A percentile compares a stretch with the other conserved stretches of the same genome.
These are phyloP conservation scores for Naganishia vaughanmartiniae DNA, from an alignment of 768 basidiomycete genomes.

Conservation along the genomic window DNA sequence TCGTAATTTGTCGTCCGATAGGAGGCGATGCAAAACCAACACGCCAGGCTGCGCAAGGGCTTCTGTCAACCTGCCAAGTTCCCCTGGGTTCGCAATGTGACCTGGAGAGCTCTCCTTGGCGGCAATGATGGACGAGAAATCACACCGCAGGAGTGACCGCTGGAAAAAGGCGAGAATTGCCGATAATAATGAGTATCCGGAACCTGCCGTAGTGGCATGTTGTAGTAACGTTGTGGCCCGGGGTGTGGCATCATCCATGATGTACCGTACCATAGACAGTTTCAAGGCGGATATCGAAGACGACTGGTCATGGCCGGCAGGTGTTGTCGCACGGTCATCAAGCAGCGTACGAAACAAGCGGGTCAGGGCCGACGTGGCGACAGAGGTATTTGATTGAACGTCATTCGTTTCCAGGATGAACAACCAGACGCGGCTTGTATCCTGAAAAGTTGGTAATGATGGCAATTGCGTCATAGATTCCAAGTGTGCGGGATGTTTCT, in stretches of 20 bases:
- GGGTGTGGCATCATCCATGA: slow-evolving; percentile 23
- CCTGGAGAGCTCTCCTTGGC: background rate
- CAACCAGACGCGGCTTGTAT: slow-evolving; percentile 19
- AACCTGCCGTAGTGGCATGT: background rate
- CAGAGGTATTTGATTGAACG: background rate
- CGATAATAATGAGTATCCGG: slow-evolving; percentile 10
- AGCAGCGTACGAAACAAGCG: slow-evolving; percentile 17
- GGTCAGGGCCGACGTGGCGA: slow-evolving; percentile 17
- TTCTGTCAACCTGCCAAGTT: background rate
- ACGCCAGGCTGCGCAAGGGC: slow-evolving; percentile 20
- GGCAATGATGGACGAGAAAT: background rate
- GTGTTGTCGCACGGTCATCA: slow-evolving; percentile 3
- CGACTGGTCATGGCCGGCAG: background rate
- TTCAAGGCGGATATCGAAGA: slow-evolving; percentile 1
- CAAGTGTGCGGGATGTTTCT: background rate
- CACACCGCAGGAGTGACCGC: slow-evolving; percentile 9
- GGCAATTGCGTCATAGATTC: background rate
- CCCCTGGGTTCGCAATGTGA: slow-evolving; percentile 1
- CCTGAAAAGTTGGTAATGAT: background rate
- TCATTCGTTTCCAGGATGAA: slow-evolving; percentile 25
- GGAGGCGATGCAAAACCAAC: slow-evolving; percentile 13
- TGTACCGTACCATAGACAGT: slow-evolving; percentile 23
- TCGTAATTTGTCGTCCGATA: slow-evolving; percentile 23
- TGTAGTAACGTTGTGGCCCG: slow-evolving; percentile 14
- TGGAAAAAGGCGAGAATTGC: slow-evolving; percentile 12